Evolutionary conservation across 106 monocot species (phyloP).

Genomic region (Cymbidium sinense): DNA sequence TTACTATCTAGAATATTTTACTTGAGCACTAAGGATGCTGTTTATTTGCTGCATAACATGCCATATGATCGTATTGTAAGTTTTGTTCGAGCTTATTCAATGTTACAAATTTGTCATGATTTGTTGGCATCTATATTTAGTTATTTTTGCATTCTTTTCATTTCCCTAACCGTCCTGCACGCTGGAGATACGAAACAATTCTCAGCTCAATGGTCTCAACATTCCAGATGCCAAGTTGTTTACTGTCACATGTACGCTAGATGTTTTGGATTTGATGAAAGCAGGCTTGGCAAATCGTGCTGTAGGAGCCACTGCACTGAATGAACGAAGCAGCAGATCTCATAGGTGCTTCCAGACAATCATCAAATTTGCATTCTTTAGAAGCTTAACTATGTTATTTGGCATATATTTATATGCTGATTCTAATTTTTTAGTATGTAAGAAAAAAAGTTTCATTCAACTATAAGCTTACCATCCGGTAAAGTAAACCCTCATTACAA

Average conservation of each 20-base stretch:
- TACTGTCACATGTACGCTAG: slow-evolving; percentile 59
- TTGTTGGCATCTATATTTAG: too few species aligned
- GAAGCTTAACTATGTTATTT: background rate
- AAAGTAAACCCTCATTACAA: too few species aligned
- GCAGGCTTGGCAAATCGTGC: slow-evolving; percentile 77
- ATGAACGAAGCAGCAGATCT: slow-evolving; percentile 94
- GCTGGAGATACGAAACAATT: slow-evolving; percentile 82
- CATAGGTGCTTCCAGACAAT: slow-evolving; percentile 50
- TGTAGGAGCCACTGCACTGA: slow-evolving; percentile 79
- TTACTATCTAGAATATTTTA: background rate
- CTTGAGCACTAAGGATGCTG: too few species aligned
- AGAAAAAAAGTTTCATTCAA: too few species aligned
- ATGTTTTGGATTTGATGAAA: slow-evolving; percentile 89
- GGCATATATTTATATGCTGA: too few species aligned
- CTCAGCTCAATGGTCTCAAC: slow-evolving; percentile 67
- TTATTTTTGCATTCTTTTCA: background rate
- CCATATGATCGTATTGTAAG: too few species aligned
- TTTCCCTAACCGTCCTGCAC: slow-evolving; percentile 52
- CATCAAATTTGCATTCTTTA: background rate
- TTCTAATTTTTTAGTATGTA: too few species aligned
- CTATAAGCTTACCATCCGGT: too few species aligned
- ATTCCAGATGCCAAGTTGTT: slow-evolving; percentile 86
- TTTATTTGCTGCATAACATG: too few species aligned
- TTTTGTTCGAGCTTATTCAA: too few species aligned
- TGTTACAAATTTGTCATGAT: too few species aligned